phyloP scores from a whole-genome alignment of 2,329 filamentous ascomycete genomes.

The Coniella vitis region DNA sequence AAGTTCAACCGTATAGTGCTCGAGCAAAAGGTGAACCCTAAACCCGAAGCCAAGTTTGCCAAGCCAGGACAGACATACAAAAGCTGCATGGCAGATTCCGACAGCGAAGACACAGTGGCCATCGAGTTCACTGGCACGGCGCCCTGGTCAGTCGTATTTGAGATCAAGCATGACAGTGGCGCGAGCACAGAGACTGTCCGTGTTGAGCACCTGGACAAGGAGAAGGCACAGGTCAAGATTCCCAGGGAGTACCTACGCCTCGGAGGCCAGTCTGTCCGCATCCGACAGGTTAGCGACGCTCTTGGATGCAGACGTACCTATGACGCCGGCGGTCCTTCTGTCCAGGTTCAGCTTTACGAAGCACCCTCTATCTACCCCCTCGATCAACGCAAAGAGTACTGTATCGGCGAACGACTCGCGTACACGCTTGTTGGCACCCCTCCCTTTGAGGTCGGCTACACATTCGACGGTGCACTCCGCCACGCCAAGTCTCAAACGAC shows the following conservation, averaged over 20 bases:
- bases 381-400: constrained; percentile 81
- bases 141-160: constrained; percentile 85
- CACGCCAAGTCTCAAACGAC: constrained; percentile 75
- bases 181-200: constrained; percentile 73
- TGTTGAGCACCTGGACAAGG: constrained; percentile 70
- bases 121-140: constrained; percentile 75
- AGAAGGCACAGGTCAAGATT: constrained; percentile 72
- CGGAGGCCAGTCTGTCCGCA: constrained; percentile 82
- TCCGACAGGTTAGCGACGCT: constrained; percentile 82
- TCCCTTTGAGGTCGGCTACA: constrained; percentile 90
- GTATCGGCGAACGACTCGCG: constrained; percentile 88
- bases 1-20: constrained; percentile 62
- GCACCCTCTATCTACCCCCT: constrained; percentile 85
- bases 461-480: constrained; percentile 70
- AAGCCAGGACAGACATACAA: constrained; percentile 91
- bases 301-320: constrained; percentile 78
- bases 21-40: constrained; percentile 76
- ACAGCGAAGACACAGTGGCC: constrained; percentile 79
- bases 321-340: constrained; percentile 63
- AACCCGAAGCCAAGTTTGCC: constrained; percentile 73
- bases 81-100: constrained; percentile 81
- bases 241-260: constrained; percentile 78
- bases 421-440: constrained; percentile 87
- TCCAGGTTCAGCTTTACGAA: constrained; percentile 89
- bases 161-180: constrained; percentile 84